phyloP scores from a whole-genome alignment of 441 rosid genomes.

The Pelargonium australe region DNA sequence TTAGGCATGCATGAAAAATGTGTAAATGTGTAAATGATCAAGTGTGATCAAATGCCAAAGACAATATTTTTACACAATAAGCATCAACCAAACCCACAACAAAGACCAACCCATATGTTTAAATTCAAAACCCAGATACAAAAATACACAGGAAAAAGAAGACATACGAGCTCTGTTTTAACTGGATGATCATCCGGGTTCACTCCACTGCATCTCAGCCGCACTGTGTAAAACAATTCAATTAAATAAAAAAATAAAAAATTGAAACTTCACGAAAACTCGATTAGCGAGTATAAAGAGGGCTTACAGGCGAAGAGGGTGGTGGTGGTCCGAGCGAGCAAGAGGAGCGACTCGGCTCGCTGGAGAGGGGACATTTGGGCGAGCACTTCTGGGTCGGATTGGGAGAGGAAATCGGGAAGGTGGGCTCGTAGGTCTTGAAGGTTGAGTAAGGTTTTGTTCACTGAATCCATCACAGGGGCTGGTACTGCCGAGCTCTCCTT shows the following conservation, averaged over 20 bases:
- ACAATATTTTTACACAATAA: not conserved
- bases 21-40: slow-evolving; percentile 7
- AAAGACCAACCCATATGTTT: not conserved
- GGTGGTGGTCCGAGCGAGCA: slow-evolving; percentile 69
- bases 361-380: slow-evolving; percentile 58
- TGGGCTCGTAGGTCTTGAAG: slow-evolving; percentile 45
- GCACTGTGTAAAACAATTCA: slow-evolving; percentile 41
- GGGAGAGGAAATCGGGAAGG: slow-evolving; percentile 48
- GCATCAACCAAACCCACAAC: slow-evolving; percentile 12
- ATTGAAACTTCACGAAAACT: not conserved
- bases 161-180: slow-evolving; percentile 80
- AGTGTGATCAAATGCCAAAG: slow-evolving; percentile 6
- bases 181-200: slow-evolving; percentile 77
- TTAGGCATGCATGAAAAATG: not conserved
- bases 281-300: not conserved
- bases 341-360: slow-evolving; percentile 55
- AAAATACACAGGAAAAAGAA: slow-evolving; percentile 3
- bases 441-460: slow-evolving; percentile 41
- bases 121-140: slow-evolving; percentile 6
- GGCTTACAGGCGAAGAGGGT: slow-evolving; percentile 47
- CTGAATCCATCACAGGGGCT: slow-evolving; percentile 58
- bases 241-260: not conserved
- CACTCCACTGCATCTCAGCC: slow-evolving; percentile 69
- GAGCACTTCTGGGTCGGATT: slow-evolving; percentile 54
- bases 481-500: slow-evolving; percentile 42